Conservation (phyloP, 208 protist species). For the Acanthamoeba triangularis region DNA sequence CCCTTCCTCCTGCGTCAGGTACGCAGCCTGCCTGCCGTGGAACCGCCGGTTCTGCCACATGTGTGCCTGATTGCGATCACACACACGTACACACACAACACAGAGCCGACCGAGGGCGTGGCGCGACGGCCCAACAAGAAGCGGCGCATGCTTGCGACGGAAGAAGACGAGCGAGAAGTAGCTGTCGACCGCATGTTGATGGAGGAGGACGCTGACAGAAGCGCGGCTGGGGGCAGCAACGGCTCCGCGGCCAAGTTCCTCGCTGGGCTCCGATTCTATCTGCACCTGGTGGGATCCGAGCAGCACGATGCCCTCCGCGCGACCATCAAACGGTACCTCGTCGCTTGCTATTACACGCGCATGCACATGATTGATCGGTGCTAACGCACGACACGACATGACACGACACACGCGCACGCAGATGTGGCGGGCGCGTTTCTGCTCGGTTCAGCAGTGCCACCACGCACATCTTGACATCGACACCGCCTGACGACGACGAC, state of each 20-base stretch:
- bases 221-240: not conserved
- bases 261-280: not conserved
- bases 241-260: not conserved
- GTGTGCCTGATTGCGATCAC: no score
- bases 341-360: not conserved
- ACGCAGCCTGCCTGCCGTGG: no score
- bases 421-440: not conserved
- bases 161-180: not conserved
- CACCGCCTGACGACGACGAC: not conserved
- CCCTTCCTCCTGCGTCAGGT: not conserved
- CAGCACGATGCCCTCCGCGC: not conserved
- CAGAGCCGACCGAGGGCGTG: no score
- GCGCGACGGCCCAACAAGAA: not conserved
- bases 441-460: not conserved
- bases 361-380: not conserved
- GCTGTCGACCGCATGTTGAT: not conserved
- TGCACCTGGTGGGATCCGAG: not conserved
- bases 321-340: constrained; percentile 45
- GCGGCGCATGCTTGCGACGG: not conserved
- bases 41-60: no score
- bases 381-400: no score
- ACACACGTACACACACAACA: no score
- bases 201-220: not conserved
- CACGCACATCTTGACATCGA: not conserved
- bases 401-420: no score